Conservation (phyloP, 352 stramenopile genomes). For the Globisporangium polare region DNA sequence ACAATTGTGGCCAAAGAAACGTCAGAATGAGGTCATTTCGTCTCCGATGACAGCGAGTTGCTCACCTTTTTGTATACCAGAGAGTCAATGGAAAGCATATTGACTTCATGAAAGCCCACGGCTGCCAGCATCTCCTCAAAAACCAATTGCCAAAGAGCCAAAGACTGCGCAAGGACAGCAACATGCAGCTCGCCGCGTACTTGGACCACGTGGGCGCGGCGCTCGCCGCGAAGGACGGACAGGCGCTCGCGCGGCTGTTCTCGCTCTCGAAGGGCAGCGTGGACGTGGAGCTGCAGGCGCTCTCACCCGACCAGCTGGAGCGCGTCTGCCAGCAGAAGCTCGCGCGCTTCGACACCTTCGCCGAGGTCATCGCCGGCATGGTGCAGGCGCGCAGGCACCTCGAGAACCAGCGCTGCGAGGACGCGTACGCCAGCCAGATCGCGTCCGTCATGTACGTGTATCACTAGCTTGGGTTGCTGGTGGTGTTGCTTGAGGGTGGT, state of each 20-base stretch:
- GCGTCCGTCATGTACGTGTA: slow-evolving; percentile 53
- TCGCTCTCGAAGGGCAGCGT: slow-evolving; percentile 29
- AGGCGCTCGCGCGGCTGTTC: slow-evolving; percentile 49
- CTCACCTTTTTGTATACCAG: too few species aligned
- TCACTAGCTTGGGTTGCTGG: not conserved
- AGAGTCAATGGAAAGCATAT: too few species aligned
- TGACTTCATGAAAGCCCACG: too few species aligned
- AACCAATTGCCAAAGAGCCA: too few species aligned
- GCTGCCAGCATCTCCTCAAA: too few species aligned
- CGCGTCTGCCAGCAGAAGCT: slow-evolving; percentile 54
- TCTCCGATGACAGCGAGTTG: too few species aligned
- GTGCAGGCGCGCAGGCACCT: slow-evolving; percentile 64
- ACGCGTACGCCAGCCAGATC: slow-evolving; percentile 70
- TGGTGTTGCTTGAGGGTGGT: not conserved
- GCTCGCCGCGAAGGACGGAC: slow-evolving; percentile 45
- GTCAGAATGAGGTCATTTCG: too few species aligned
- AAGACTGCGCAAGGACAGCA: too few species aligned
- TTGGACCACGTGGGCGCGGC: slow-evolving; percentile 54
- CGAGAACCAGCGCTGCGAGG: slow-evolving; percentile 31
- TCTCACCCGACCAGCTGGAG: slow-evolving; percentile 48
- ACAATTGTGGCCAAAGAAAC: too few species aligned
- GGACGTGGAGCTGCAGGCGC: slow-evolving; percentile 34
- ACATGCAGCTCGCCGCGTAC: slow-evolving; percentile 61
- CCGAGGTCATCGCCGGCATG: slow-evolving; percentile 59
- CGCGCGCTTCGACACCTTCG: slow-evolving; percentile 45